Percentiles rank a stretch among this genome's conserved stretches.
phyloP scores from a whole-genome alignment of 2,329 filamentous ascomycete genomes.

The Trichoderma atroviride region DNA sequence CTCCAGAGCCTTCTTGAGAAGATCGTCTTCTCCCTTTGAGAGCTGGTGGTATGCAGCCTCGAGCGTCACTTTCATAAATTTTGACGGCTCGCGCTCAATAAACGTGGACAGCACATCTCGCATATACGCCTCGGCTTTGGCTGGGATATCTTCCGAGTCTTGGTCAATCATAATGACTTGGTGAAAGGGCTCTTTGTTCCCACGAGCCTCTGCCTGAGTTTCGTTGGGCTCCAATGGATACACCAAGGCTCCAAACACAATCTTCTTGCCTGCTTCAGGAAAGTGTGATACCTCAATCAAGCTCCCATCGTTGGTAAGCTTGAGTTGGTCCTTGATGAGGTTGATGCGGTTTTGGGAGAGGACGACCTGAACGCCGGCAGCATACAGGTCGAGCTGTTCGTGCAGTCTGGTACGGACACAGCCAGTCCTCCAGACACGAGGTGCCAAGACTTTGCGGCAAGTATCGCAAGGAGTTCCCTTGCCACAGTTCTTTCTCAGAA shows the following conservation, averaged over 20 bases:
- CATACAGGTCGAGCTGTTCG: constrained; percentile 64
- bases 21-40: constrained; percentile 53
- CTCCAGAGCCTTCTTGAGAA: constrained; percentile 61
- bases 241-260: constrained; percentile 43
- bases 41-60: constrained; percentile 53
- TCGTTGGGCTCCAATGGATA: constrained; percentile 42
- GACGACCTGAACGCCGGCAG: constrained; percentile 64
- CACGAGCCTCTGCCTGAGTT: constrained; percentile 40
- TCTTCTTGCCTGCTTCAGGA: constrained; percentile 51
- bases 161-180: constrained; percentile 61
- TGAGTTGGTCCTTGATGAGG: constrained; percentile 53
- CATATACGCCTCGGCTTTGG: constrained; percentile 63
- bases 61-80: constrained; percentile 61
- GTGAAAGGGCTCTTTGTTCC: constrained; percentile 40
- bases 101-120: constrained; percentile 60
- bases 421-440: constrained; percentile 66
- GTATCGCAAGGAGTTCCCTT: constrained; percentile 64
- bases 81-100: constrained; percentile 61
- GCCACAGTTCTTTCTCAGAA: constrained; percentile 68
- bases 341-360: constrained; percentile 63
- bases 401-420: constrained; percentile 65
- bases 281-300: constrained; percentile 63
- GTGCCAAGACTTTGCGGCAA: constrained; percentile 64
- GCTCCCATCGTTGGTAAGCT: constrained; percentile 53
- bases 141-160: constrained; percentile 61